A percentile compares a stretch with the other conserved stretches of the same genome.
Conservation (phyloP, 495 filamentous ascomycete species). For the Aspergillus steynii region DNA sequence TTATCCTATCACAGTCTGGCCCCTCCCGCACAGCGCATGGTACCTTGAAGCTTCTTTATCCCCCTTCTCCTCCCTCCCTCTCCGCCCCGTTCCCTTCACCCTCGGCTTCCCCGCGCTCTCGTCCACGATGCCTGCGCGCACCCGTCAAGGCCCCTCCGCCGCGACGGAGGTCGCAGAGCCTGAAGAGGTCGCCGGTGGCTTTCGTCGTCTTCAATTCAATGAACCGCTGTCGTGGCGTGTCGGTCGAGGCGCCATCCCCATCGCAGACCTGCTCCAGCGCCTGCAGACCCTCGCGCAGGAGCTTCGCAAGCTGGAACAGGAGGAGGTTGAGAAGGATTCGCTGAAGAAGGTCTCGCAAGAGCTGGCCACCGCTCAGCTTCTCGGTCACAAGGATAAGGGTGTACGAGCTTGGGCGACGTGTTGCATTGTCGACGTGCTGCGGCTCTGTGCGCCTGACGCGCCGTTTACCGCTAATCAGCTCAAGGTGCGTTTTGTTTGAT, state of each 20-base stretch:
- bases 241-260: conserved; percentile 78
- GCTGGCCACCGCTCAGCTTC: conserved; percentile 75
- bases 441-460: conserved; percentile 92
- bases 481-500: conserved; percentile 60
- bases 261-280: conserved; percentile 76
- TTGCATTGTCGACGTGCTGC: conserved; percentile 91
- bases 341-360: conserved; percentile 85
- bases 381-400: conserved; percentile 88
- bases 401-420: conserved; percentile 86
- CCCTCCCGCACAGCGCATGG: conserved; percentile 18
- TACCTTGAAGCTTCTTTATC: conserved; percentile 18
- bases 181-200: conserved; percentile 32
- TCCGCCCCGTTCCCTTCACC: conserved; percentile 39
- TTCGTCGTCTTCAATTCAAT: conserved; percentile 63
- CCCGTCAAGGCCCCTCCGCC: conserved; percentile 44
- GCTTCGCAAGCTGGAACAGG: conserved; percentile 83
- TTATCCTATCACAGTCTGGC: conserved; percentile 2
- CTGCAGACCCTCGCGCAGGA: conserved; percentile 81
- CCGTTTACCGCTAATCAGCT: conserved; percentile 88
- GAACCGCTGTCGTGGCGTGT: conserved; percentile 89
- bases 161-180: conserved; percentile 37
- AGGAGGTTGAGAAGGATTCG: conserved; percentile 77
- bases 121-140: conserved; percentile 51
- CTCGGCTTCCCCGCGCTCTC: conserved; percentile 28
- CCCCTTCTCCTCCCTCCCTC: conserved; percentile 21